phyloP scores from a whole-genome alignment of 176 grass and related monocot species.

The Musa beccarii region DNA sequence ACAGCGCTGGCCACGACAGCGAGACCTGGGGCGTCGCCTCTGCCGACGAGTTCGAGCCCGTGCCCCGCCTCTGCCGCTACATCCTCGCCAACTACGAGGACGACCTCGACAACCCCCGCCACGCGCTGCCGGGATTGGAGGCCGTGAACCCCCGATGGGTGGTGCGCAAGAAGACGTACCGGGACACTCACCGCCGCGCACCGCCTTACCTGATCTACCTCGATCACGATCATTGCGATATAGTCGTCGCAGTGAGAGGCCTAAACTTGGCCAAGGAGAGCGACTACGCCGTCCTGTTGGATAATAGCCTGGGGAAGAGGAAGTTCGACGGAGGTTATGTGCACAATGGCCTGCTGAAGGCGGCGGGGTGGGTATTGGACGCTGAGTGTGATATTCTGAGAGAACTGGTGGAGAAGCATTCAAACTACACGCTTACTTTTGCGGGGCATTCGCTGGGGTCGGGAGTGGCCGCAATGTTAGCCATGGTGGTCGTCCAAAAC shows the following conservation, averaged over 20 bases:
- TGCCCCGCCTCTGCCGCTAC: constrained; percentile 73
- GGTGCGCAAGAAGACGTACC: constrained; percentile 51
- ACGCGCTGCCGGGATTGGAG: constrained; percentile 19
- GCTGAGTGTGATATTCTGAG: constrained; percentile 51
- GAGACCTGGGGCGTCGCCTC: constrained; percentile 64
- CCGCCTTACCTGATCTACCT: constrained; percentile 84
- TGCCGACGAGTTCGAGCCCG: constrained; percentile 55
- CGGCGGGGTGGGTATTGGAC: constrained; percentile 69
- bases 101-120: constrained; percentile 26
- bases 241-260: constrained; percentile 63
- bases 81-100: constrained; percentile 77
- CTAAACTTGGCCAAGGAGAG: constrained; percentile 74
- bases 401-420: constrained; percentile 45
- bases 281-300: constrained; percentile 69
- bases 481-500: constrained; percentile 65
- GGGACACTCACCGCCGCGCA: constrained; percentile 52
- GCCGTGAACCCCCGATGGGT: constrained; percentile 29
- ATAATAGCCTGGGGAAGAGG: constrained; percentile 74
- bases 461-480: constrained; percentile 65
- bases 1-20: constrained; percentile 61
- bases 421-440: constrained; percentile 67
- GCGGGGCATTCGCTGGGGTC: constrained; percentile 66
- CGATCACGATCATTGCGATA: constrained; percentile 61
- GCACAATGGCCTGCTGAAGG: constrained; percentile 75
- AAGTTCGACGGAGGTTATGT: constrained; percentile 77